Evolutionary conservation across 1,284 basidiomycete species (phyloP).

Genomic region (Leccinum pachyderme): DNA sequence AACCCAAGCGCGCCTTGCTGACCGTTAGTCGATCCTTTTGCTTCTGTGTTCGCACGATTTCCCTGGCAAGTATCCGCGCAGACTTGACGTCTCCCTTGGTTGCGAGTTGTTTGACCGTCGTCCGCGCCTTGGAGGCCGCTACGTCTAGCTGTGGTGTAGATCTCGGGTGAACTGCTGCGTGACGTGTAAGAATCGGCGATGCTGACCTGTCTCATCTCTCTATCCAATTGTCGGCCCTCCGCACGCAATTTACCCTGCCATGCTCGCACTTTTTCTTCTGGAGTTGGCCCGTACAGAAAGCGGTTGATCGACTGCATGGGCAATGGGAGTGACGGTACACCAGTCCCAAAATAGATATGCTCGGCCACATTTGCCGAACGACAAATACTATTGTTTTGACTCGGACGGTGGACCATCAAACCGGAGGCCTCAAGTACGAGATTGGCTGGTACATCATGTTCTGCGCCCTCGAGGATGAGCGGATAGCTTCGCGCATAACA

Average conservation of each 20-base stretch:
- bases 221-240: constrained; percentile 80
- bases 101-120: constrained; percentile 87
- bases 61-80: constrained; percentile 86
- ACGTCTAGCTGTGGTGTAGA: constrained; percentile 65
- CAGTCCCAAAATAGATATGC: constrained; percentile 18
- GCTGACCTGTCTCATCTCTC: constrained; percentile 91
- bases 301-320: constrained; percentile 85
- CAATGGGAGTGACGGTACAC: constrained; percentile 6
- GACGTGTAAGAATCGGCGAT: constrained; percentile 15
- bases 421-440: no score
- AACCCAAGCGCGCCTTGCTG: constrained; percentile 90
- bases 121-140: constrained; percentile 79
- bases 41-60: constrained; percentile 93
- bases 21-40: constrained; percentile 92
- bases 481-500: no score
- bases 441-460: no score
- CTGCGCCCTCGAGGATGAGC: no score
- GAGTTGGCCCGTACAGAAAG: constrained; percentile 91
- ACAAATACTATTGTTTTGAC: no score
- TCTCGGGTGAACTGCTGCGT: constrained; percentile 24
- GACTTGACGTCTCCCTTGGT: constrained; percentile 91
- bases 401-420: no score
- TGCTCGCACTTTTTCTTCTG: constrained; percentile 85
- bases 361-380: no score
- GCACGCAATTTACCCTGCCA: constrained; percentile 86